Conservation (phyloP, 2,329 filamentous ascomycete species). For the Annulohypoxylon truncatum region DNA sequence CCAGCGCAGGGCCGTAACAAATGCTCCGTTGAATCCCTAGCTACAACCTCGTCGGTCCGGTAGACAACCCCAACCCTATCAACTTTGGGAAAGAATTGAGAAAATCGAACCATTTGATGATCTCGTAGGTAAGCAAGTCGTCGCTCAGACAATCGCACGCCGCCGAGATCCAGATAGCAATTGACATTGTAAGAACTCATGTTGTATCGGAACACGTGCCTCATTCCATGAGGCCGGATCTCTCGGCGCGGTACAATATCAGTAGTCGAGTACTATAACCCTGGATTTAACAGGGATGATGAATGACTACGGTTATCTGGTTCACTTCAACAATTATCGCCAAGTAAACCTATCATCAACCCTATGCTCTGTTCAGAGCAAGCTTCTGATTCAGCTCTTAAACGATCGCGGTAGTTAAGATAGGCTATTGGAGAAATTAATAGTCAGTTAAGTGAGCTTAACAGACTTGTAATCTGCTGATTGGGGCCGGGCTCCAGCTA, state of each 20-base stretch:
- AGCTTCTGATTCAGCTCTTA: background rate
- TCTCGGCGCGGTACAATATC: constrained; percentile 20
- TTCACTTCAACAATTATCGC: constrained; percentile 3
- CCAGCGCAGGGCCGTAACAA: constrained; percentile 25
- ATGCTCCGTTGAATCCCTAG: constrained; percentile 23
- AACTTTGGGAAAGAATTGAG: background rate
- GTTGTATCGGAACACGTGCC: constrained; percentile 30
- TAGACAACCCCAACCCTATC: background rate
- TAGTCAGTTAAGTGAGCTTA: constrained; percentile 9
- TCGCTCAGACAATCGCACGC: constrained; percentile 9
- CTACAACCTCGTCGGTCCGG: constrained; percentile 8
- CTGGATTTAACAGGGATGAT: constrained; percentile 1
- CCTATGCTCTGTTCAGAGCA: background rate
- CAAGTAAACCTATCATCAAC: background rate
- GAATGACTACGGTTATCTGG: constrained; percentile 3
- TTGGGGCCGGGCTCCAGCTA: constrained; percentile 23
- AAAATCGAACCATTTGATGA: constrained; percentile 29
- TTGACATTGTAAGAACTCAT: constrained; percentile 1
- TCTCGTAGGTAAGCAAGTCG: constrained; percentile 5
- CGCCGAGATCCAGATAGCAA: constrained; percentile 28
- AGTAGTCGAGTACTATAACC: constrained; percentile 16
- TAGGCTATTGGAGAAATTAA: constrained; percentile 18
- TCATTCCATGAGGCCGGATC: constrained; percentile 32
- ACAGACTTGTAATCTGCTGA: constrained; percentile 34
- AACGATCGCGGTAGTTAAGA: constrained; percentile 4